A percentile compares a stretch with the other conserved stretches of the same genome.
Conservation (phyloP, 1,139 yeast genomes). For the Suhomyces terraborum region DNA sequence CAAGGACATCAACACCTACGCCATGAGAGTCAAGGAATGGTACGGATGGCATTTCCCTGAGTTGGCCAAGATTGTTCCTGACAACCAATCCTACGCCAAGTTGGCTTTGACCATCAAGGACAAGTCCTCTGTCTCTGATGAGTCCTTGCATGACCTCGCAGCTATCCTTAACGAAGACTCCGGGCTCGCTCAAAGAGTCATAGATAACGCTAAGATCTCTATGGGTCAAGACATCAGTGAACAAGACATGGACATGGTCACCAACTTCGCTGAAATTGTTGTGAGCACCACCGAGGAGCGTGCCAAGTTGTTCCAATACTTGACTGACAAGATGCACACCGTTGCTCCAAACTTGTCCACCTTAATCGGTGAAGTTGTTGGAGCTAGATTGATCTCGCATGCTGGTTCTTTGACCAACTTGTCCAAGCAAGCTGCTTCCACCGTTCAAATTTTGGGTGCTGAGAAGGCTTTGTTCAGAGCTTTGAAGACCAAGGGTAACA, state of each 20-base stretch:
- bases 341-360: conserved; percentile 98
- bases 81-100: conserved; percentile 85
- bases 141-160: conserved; percentile 85
- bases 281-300: conserved; percentile 93
- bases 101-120: conserved; percentile 82
- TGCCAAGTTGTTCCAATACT: conserved; percentile 80
- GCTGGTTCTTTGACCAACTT: conserved; percentile 93
- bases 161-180: conserved; percentile 91
- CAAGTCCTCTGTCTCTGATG: conserved; percentile 80
- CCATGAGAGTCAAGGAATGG: conserved; percentile 99
- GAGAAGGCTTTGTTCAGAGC: conserved; percentile 99
- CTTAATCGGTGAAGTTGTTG: conserved; percentile 95
- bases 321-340: conserved; percentile 93
- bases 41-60: conserved; percentile 99
- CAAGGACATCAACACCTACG: conserved; percentile 95
- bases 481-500: conserved; percentile 94
- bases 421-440: conserved; percentile 98
- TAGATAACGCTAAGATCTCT: conserved; percentile 84
- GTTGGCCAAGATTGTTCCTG: conserved; percentile 91
- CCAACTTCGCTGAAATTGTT: conserved; percentile 91
- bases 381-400: conserved; percentile 97
- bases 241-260: conserved; percentile 86
- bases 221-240: conserved; percentile 99
- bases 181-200: conserved; percentile 87
- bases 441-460: conserved; percentile 98